Percentiles rank a stretch among this genome's conserved stretches.
phyloP scores from a whole-genome alignment of 768 basidiomycete genomes.

The Ramaria sp. region DNA sequence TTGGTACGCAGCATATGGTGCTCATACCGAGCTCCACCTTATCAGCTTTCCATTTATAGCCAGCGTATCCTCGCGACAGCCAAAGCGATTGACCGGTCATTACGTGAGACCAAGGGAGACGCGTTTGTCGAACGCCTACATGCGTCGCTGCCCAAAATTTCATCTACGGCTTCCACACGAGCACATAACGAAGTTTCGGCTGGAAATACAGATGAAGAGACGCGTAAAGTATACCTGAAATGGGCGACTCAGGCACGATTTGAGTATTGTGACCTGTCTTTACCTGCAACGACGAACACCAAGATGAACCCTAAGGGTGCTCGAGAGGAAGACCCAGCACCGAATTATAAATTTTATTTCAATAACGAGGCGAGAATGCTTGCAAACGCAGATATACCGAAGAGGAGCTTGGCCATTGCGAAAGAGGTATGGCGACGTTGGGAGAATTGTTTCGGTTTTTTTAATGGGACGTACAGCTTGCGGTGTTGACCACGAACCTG shows the following conservation, averaged over 20 bases:
- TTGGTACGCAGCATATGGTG: conserved; percentile 30
- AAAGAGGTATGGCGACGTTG: conserved; percentile 54
- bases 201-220: conserved; percentile 55
- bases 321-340: conserved; percentile 38
- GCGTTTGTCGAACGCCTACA: conserved; percentile 75
- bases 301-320: conserved; percentile 17
- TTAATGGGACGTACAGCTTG: conserved; percentile 45
- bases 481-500: conserved; percentile 85
- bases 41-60: conserved; percentile 14
- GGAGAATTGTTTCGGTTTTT: conserved; percentile 3
- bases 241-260: conserved; percentile 82
- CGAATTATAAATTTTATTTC: conserved; percentile 75
- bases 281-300: conserved; percentile 23
- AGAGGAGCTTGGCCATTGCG: conserved; percentile 86
- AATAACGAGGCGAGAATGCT: conserved; percentile 79
- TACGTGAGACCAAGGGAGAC: conserved; percentile 83
- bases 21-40: not conserved
- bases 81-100: conserved; percentile 75
- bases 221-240: conserved; percentile 60
- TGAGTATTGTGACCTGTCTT: conserved; percentile 82
- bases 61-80: conserved; percentile 76
- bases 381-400: conserved; percentile 77
- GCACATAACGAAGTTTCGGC: conserved; percentile 30
- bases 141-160: conserved; percentile 64
- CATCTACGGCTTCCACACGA: conserved; percentile 21